A percentile compares a stretch with the other conserved stretches of the same genome.
These are phyloP conservation scores for Clonostachys rhizophaga DNA, from an alignment of 2,329 filamentous ascomycete species.

Conservation along the genomic window DNA sequence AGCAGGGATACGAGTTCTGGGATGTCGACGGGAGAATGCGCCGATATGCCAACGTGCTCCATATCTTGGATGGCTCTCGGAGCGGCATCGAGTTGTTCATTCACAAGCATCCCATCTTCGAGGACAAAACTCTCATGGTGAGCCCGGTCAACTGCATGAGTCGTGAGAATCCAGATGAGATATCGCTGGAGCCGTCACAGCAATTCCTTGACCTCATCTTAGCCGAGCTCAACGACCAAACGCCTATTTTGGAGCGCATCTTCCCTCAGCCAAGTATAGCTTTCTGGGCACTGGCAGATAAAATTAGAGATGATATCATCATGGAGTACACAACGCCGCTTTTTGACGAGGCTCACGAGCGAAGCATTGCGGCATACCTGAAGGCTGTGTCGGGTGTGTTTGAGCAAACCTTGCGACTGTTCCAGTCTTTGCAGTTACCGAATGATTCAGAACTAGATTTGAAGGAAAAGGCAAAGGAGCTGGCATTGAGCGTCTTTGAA, in stretches of 20 bases:
- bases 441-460: conserved; percentile 36
- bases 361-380: conserved; percentile 72
- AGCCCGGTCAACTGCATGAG: conserved; percentile 81
- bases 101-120: conserved; percentile 81
- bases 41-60: conserved; percentile 82
- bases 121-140: conserved; percentile 60
- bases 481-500: conserved; percentile 75
- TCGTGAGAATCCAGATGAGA: conserved; percentile 55
- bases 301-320: conserved; percentile 78
- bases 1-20: conserved; percentile 83
- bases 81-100: conserved; percentile 82
- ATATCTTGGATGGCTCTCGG: conserved; percentile 73
- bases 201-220: conserved; percentile 75
- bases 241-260: conserved; percentile 72
- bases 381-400: conserved; percentile 85
- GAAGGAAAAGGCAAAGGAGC: conserved; percentile 58
- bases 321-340: conserved; percentile 81
- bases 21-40: conserved; percentile 88
- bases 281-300: conserved; percentile 74
- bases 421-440: conserved; percentile 64
- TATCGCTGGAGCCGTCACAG: conserved; percentile 76
- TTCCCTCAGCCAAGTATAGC: conserved; percentile 71
- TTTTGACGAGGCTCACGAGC: conserved; percentile 81
- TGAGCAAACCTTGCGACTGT: conserved; percentile 77
- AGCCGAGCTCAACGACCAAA: conserved; percentile 76